Evolutionary conservation across 129 eudicot species (phyloP), one percentile per base, ranked within the genome.

Genomic region (Smallanthus sonchifolius): DNA sequence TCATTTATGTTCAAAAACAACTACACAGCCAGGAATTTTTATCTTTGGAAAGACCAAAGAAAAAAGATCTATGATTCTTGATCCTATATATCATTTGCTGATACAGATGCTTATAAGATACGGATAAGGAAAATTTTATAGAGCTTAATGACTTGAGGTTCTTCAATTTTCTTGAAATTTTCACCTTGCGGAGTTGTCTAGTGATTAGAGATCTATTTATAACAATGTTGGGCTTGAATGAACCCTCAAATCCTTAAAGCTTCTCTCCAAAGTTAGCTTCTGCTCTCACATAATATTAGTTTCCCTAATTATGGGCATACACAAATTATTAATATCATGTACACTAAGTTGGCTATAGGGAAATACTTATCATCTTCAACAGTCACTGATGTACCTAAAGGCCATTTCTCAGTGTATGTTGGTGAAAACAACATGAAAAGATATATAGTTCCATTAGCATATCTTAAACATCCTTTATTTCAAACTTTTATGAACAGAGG

Each of bases 381-480:
- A 5, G 20, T 32, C 36, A 1, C n/a, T 15, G 20, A 66, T 7
- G 10, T n/a, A 30, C 74, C 74, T 0, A 76, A 67, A 55, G 74
- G 74, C 6, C 36, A 28, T 67, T 28, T 55, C 37, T 28, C 47
- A 3, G 47, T 76, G 5, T 67, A 76, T 55, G 74, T 67, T 40
- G 80, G 74, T 65, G 60, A 67, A 39, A 35, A 34, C 37, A 55
- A 0, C 11, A 54, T 10, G 59, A 76, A 55, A 38, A 76, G 80
- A 65, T 75, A 49, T 75, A 5, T 65, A 8, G 34, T 65, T 49
- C 79, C 66, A 14, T 20, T 75, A 49, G 19, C 39, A 1, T 76
- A 56, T 67, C 67, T 76, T 39, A 16, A 55, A 17, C 80, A 76
- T 55, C 61, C 69, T 55, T 76, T 44, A 0, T 76, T 76, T 55